Conservation (phyloP, 345 rosid genomes). For the Reutealis trisperma region DNA sequence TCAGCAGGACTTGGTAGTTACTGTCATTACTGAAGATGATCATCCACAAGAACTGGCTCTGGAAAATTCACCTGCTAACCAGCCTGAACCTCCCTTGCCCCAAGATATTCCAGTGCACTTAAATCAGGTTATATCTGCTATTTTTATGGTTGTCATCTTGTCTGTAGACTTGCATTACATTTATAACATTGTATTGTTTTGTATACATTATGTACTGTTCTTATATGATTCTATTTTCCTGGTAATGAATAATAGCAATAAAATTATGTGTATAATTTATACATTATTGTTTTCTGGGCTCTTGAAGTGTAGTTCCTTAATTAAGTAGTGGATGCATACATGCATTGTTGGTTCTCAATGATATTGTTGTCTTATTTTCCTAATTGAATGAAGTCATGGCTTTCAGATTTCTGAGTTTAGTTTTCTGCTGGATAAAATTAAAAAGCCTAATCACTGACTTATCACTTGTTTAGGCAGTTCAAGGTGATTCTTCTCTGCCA, state of each 20-base stretch:
- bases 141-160: not conserved
- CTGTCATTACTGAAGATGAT: slow-evolving; percentile 9
- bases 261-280: not conserved
- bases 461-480: slow-evolving; percentile 32
- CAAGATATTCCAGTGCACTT: slow-evolving; percentile 13
- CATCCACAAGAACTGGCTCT: slow-evolving; percentile 13
- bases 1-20: not conserved
- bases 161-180: not conserved
- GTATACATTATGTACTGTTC: not conserved
- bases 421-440: slow-evolving; percentile 7
- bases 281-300: not conserved
- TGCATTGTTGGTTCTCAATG: not conserved
- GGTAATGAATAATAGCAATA: too few species aligned
- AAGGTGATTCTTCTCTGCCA: slow-evolving; percentile 30
- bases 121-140: slow-evolving; percentile 18
- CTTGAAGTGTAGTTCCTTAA: not conserved
- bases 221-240: too few species aligned
- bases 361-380: not conserved
- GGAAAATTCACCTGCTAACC: slow-evolving; percentile 12
- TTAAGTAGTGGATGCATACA: not conserved
- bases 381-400: not conserved
- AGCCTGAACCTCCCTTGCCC: slow-evolving; percentile 4
- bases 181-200: too few species aligned
- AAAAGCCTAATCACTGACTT: not conserved
- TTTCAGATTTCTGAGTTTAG: not conserved